Evolutionary conservation across 306 rosid species (phyloP), one percentile per base, ranked within the genome.

Genomic region (Medicago arabica): DNA sequence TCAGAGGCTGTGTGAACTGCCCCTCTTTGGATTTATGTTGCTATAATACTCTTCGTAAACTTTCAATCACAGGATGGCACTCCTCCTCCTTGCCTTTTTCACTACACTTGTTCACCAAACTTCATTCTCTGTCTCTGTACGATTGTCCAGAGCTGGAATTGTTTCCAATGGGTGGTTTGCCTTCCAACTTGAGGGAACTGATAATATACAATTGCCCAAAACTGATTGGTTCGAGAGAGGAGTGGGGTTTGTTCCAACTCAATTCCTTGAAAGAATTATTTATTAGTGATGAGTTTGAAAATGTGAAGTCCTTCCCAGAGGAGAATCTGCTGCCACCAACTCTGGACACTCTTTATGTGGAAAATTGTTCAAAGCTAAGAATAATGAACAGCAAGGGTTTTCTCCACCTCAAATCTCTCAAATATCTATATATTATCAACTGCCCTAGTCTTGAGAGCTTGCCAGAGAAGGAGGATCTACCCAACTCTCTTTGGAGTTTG

Each of bases 171-270:
- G 15, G 34, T 4, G 15, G 15, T 9, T 19, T 55, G 3, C 55
- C 68, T 62, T 62, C 43, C 23, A 62, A 16, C 23, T 4, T 62
- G 46, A 34, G 4, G 0, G 1, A 1, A 0, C 19, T 62, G 13
- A 1, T 1, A 34, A 62, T 62, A n/a, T 0, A 0, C 3, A 15
- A 15, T 17, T 64, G 28, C 9, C 50, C 50, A 0, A 64, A 64
- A 64, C 2, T 64, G 15, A 64, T 64, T 64, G 50, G 5, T 38
- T 63, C 69, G 0, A 63, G 69, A 63, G 25, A 63, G 25, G 25
- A 63, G 14, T 63, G 46, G 69, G 69, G 47, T 34, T 62, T 60
- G 66, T 60, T 60, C 41, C 4, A 60, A 14, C 66, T 60, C 18
- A 60, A 60, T 60, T 60, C 41, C 13, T 15, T 60, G 40, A 28